Conservation (phyloP, 2,329 filamentous ascomycete genomes). For the Epichloe brachyelytri region DNA sequence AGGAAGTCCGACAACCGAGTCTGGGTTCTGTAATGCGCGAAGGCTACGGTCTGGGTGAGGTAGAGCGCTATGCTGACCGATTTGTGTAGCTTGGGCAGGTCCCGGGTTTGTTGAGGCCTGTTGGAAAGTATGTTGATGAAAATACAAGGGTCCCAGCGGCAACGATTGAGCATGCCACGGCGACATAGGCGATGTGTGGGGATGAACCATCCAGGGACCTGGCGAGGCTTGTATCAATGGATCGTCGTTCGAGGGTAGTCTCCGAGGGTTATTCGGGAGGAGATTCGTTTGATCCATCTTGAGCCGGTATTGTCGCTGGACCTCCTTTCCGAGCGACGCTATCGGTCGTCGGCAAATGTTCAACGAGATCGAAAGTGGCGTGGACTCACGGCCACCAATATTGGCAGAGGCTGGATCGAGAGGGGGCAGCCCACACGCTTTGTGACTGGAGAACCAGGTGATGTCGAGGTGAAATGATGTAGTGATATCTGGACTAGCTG, state of each 20-base stretch:
- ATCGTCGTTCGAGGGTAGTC: slow-evolving; percentile 14
- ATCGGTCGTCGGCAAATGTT: neutral
- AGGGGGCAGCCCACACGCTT: neutral
- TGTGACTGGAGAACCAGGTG: neutral
- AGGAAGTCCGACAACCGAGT: neutral
- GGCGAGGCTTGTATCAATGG: slow-evolving; percentile 14
- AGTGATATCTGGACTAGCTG: slow-evolving; percentile 2
- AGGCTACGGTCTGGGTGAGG: slow-evolving; percentile 5
- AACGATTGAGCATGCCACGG: slow-evolving; percentile 12
- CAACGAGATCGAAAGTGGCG: neutral
- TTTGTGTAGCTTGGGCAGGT: neutral
- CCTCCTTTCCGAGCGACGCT: neutral
- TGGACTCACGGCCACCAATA: neutral
- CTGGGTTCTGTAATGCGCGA: neutral
- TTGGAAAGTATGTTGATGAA: neutral
- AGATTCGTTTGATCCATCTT: slow-evolving; percentile 18
- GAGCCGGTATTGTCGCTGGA: neutral
- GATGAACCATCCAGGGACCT: slow-evolving; percentile 13
- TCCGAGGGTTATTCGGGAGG: slow-evolving; percentile 12
- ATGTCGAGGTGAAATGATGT: neutral
- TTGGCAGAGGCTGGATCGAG: neutral
- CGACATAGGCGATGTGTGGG: slow-evolving; percentile 11
- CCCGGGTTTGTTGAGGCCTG: neutral
- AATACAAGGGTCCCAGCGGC: neutral
- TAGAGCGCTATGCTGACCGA: slow-evolving; percentile 1